Conservation (phyloP, 306 rosid species). For the Pterocarpus santalinus region DNA sequence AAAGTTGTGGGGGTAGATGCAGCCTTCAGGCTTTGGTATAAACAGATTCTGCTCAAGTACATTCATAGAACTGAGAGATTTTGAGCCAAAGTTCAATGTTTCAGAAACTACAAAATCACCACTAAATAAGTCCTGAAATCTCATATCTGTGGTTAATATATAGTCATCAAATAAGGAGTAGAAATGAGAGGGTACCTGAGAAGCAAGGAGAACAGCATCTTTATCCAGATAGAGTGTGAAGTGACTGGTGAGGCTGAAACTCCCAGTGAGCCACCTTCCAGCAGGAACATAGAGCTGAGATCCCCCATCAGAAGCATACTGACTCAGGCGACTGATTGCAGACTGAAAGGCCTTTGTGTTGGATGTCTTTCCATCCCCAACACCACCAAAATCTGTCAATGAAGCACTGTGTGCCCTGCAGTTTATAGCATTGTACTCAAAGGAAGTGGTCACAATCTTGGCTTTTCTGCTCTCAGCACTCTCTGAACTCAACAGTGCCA, state of each 20-base stretch:
- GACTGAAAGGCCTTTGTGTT: conserved; percentile 81
- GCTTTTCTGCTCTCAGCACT: conserved; percentile 61
- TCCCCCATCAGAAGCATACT: conserved; percentile 75
- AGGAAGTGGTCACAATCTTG: conserved; percentile 47
- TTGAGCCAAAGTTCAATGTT: not conserved
- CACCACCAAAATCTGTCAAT: conserved; percentile 83
- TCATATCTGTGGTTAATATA: not conserved
- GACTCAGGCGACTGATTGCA: conserved; percentile 66
- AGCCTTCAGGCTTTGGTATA: not conserved
- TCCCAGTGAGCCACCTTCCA: conserved; percentile 89
- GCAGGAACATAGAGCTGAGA: conserved; percentile 79
- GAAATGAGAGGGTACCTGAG: conserved; percentile 62
- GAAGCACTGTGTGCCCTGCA: conserved; percentile 82
- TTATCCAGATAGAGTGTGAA: conserved; percentile 77
- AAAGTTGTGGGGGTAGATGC: not conserved
- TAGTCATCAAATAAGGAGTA: not conserved
- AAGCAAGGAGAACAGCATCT: conserved; percentile 85
- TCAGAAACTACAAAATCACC: conserved; percentile 16
- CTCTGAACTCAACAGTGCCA: conserved; percentile 50
- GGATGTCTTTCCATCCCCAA: conserved; percentile 83
- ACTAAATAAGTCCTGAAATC: not conserved
- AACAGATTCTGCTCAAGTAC: not conserved
- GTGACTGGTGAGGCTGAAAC: conserved; percentile 79
- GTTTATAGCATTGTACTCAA: conserved; percentile 70
- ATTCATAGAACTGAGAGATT: not conserved